Evolutionary conservation across 1,284 basidiomycete species (phyloP).

Genomic region (Violaceomyces palustris): DNA sequence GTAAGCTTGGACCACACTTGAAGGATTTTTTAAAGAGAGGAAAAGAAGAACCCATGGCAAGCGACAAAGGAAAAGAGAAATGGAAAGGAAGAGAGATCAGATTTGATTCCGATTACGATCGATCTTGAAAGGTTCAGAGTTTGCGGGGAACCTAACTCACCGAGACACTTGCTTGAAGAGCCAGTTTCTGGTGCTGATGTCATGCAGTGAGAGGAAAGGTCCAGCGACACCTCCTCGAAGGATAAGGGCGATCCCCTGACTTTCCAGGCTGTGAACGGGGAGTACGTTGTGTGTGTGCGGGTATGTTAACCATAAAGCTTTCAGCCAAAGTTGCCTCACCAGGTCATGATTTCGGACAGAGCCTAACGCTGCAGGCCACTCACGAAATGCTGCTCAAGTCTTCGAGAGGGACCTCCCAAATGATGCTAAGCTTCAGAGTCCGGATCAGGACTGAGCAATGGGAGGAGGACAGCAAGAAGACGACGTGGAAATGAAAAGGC

Average conservation of each 20-base stretch:
- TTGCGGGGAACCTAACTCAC: not conserved
- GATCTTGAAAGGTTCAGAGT: too few relatives aligned
- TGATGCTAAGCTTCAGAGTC: slow-evolving; percentile 74
- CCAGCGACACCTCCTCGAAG: slow-evolving; percentile 59
- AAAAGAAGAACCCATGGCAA: too few relatives aligned
- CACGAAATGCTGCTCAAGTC: slow-evolving; percentile 76
- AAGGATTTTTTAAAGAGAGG: too few relatives aligned
- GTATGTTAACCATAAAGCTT: not conserved
- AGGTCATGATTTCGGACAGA: not conserved
- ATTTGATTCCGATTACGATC: too few relatives aligned
- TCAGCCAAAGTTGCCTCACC: not conserved
- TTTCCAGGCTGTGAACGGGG: too few relatives aligned
- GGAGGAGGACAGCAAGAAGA: too few relatives aligned
- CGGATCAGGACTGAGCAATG: slow-evolving; percentile 81
- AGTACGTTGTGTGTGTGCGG: too few relatives aligned
- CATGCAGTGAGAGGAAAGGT: slow-evolving; percentile 59
- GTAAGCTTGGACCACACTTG: slow-evolving; percentile 29
- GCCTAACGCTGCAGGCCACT: slow-evolving; percentile 2
- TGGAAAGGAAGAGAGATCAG: too few relatives aligned
- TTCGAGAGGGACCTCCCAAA: slow-evolving; percentile 87
- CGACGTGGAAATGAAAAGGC: too few relatives aligned
- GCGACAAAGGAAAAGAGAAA: too few relatives aligned
- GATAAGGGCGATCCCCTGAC: slow-evolving; percentile 59
- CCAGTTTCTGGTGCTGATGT: slow-evolving; percentile 59
- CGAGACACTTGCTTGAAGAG: slow-evolving; percentile 59